These are phyloP conservation scores for Russula lepida DNA, from an alignment of 768 basidiomycete genomes.

Conservation along the genomic window DNA sequence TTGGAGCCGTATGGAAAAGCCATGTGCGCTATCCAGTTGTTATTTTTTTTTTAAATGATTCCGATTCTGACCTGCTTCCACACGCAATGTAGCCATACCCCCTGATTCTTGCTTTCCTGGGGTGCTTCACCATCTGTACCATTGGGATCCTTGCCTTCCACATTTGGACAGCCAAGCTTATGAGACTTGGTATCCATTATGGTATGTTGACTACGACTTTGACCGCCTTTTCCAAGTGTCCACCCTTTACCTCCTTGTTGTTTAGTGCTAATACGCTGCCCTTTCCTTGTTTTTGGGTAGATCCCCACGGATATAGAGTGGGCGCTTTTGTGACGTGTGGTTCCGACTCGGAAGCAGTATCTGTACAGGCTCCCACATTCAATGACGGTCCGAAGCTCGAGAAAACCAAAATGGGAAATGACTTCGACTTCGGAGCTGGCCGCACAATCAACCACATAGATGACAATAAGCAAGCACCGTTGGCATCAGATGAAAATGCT, in stretches of 20 bases:
- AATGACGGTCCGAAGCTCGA: neutral
- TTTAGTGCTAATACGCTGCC: neutral
- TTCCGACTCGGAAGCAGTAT: too few relatives aligned
- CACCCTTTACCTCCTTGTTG: neutral
- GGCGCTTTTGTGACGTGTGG: too few relatives aligned
- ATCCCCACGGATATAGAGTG: conserved; percentile 56
- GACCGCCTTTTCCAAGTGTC: neutral
- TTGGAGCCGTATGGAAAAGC: conserved; percentile 56
- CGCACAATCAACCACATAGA: conserved; percentile 28
- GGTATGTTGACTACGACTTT: conserved; percentile 34
- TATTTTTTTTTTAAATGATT: neutral
- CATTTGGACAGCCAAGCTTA: conserved; percentile 68
- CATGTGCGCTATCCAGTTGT: conserved; percentile 47
- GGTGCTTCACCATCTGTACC: conserved; percentile 78
- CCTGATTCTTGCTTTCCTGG: conserved; percentile 68
- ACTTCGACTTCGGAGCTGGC: neutral
- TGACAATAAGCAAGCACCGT: conserved; percentile 27
- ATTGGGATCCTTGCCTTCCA: conserved; percentile 85
- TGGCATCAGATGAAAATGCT: conserved; percentile 24
- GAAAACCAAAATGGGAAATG: conserved; percentile 1
- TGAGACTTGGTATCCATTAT: conserved; percentile 52
- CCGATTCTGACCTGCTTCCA: neutral
- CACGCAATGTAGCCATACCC: conserved; percentile 56
- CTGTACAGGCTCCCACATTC: neutral
- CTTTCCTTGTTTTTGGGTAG: conserved; percentile 30